Percentiles rank a stretch among this genome's conserved stretches.
Conservation (phyloP, 306 rosid genomes). For the Pterocarpus santalinus region DNA sequence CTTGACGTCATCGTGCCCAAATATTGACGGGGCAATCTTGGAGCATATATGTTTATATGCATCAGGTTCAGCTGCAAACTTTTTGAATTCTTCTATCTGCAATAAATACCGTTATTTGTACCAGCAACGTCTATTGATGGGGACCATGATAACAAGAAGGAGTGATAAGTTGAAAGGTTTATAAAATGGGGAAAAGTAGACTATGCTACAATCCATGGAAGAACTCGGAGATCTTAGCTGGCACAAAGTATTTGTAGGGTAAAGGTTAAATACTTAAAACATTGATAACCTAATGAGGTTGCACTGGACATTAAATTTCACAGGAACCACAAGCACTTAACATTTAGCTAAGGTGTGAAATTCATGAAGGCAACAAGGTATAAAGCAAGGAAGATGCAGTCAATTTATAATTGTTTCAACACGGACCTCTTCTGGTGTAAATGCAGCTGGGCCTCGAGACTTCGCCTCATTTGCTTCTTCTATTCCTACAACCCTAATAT, state of each 20-base stretch:
- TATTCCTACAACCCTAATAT: conserved; percentile 93
- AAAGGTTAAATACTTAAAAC: conserved; percentile 7
- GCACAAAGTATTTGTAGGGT: conserved; percentile 5
- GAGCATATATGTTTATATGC: conserved; percentile 85
- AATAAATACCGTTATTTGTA: conserved; percentile 24
- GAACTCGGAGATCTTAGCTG: conserved; percentile 29
- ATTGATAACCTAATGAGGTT: conserved; percentile 10
- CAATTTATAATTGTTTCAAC: conserved; percentile 32
- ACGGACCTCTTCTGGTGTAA: conserved; percentile 80
- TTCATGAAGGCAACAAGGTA: conserved; percentile 27
- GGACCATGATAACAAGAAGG: not conserved
- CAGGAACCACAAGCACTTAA: not conserved
- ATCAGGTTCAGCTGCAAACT: conserved; percentile 85
- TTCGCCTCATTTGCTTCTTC: conserved; percentile 83
- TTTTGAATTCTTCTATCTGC: conserved; percentile 96
- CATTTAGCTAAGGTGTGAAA: conserved; percentile 19
- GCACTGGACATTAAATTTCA: conserved; percentile 11
- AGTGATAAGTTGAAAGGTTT: conserved; percentile 13
- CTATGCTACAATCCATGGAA: not conserved
- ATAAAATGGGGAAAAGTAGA: conserved; percentile 1
- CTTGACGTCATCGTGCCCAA: conserved; percentile 93
- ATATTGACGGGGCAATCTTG: conserved; percentile 94
- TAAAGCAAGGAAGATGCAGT: conserved; percentile 31
- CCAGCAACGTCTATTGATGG: conserved; percentile 9
- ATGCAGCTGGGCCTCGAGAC: conserved; percentile 76